A percentile compares a stretch with the other conserved stretches of the same genome.
phyloP scores from a whole-genome alignment of 2,329 filamentous ascomycete genomes.

The Aspergillus sp. region DNA sequence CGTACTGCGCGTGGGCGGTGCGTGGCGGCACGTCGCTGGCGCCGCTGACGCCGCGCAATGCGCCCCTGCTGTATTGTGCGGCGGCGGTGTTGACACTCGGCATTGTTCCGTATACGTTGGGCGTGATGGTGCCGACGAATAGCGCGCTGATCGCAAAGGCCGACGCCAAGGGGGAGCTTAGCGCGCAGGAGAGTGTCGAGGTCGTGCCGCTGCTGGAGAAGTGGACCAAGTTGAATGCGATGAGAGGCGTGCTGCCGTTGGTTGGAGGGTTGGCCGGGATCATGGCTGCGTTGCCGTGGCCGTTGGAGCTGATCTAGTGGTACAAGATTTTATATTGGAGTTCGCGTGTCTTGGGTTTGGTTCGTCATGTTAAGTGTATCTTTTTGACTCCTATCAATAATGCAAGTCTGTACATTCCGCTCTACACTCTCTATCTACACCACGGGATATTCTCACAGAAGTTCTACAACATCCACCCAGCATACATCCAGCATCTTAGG shows the following conservation, averaged over 20 bases:
- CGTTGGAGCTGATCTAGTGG: not conserved
- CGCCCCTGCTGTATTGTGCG: constrained; percentile 20
- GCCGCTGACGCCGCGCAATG: constrained; percentile 10
- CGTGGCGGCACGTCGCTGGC: constrained; percentile 14
- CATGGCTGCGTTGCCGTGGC: constrained; percentile 11
- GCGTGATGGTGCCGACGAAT: constrained; percentile 30
- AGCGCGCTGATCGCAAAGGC: constrained; percentile 23
- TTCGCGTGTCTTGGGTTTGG: no score
- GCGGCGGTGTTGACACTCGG: constrained; percentile 29
- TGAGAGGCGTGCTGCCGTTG: constrained; percentile 14
- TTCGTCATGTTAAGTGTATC: no score
- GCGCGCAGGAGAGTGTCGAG: constrained; percentile 13
- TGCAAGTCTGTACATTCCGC: no score
- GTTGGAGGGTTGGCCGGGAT: constrained; percentile 14
- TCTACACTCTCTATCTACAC: not conserved
- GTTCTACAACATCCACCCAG: no score
- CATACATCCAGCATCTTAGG: no score
- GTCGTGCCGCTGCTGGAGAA: constrained; percentile 10
- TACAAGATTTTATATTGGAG: not conserved
- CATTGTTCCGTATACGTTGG: constrained; percentile 34
- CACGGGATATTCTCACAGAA: no score
- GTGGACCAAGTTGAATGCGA: constrained; percentile 15
- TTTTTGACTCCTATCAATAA: no score
- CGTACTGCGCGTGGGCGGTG: constrained; percentile 30
- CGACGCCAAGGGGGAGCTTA: constrained; percentile 3